Evolutionary conservation across 2,329 filamentous ascomycete genomes (phyloP).

Genomic region (Trichoderma cornu-damae): DNA sequence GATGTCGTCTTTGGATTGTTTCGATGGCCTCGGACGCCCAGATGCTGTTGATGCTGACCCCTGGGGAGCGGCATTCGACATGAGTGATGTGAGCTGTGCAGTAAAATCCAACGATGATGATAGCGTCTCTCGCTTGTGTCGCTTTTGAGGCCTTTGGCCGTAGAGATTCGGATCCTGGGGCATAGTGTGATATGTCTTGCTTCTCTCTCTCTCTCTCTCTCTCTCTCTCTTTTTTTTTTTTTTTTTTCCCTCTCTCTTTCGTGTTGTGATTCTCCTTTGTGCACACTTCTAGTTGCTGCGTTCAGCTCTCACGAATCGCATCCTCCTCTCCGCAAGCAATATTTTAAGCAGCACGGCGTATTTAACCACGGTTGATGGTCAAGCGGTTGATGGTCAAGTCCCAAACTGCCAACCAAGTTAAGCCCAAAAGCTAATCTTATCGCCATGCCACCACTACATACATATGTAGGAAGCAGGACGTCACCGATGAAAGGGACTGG

Average conservation of each 20-base stretch:
- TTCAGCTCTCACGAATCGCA: background rate
- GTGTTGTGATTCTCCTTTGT: background rate
- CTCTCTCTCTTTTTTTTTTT: too few species aligned
- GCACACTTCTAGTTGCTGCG: background rate
- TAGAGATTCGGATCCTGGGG: constrained; percentile 68
- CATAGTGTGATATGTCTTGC: constrained; percentile 37
- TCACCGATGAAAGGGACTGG: background rate
- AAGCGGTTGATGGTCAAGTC: too few species aligned
- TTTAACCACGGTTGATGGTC: too few species aligned
- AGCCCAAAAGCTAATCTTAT: background rate
- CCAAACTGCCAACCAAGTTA: background rate
- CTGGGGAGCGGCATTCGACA: constrained; percentile 48
- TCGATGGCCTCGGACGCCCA: constrained; percentile 43
- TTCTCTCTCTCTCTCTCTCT: too few species aligned
- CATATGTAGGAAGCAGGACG: background rate
- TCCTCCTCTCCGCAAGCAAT: background rate
- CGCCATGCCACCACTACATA: background rate
- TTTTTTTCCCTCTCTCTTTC: too few species aligned
- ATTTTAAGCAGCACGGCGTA: background rate
- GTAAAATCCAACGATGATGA: constrained; percentile 76
- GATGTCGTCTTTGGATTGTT: constrained; percentile 45
- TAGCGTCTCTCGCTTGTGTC: constrained; percentile 62
- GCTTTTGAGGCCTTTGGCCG: constrained; percentile 66
- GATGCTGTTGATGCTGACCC: constrained; percentile 33
- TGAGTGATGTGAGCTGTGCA: constrained; percentile 79